Evolutionary conservation across 2,329 filamentous ascomycete species (phyloP).

Genomic region (Cladobotryum mycophilum): DNA sequence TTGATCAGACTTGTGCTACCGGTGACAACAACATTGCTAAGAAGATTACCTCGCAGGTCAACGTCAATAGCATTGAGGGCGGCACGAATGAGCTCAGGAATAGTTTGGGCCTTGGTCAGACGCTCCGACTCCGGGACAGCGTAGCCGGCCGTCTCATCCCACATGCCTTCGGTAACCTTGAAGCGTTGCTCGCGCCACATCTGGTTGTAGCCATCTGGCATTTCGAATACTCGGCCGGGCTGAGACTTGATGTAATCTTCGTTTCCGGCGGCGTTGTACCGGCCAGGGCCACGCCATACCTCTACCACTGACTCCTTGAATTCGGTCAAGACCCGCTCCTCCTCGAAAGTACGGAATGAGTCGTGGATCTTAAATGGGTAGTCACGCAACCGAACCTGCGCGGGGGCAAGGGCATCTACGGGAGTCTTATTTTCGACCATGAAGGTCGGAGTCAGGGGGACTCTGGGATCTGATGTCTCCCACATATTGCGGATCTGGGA

Average conservation of each 20-base stretch:
- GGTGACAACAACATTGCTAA: conserved; percentile 88
- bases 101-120: conserved; percentile 67
- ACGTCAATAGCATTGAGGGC: conserved; percentile 78
- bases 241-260: conserved; percentile 67
- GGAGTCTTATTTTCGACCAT: conserved; percentile 80
- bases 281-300: conserved; percentile 77
- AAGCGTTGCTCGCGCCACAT: conserved; percentile 88
- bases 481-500: conserved; percentile 80
- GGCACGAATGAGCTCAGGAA: conserved; percentile 74
- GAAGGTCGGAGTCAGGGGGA: conserved; percentile 77
- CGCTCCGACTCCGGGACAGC: conserved; percentile 37
- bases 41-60: conserved; percentile 74
- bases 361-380: conserved; percentile 57
- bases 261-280: conserved; percentile 59
- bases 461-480: conserved; percentile 58
- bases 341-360: conserved; percentile 76
- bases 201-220: conserved; percentile 94
- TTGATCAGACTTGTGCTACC: conserved; percentile 82
- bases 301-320: conserved; percentile 98
- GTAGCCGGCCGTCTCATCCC: conserved; percentile 75
- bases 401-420: conserved; percentile 77
- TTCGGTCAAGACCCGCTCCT: conserved; percentile 87
- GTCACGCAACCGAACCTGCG: conserved; percentile 67
- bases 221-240: conserved; percentile 86
- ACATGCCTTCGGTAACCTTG: conserved; percentile 80